Base-by-base conservation (phyloP, 2,329 filamentous ascomycete species). In the Diaporthe australafricana region DNA sequence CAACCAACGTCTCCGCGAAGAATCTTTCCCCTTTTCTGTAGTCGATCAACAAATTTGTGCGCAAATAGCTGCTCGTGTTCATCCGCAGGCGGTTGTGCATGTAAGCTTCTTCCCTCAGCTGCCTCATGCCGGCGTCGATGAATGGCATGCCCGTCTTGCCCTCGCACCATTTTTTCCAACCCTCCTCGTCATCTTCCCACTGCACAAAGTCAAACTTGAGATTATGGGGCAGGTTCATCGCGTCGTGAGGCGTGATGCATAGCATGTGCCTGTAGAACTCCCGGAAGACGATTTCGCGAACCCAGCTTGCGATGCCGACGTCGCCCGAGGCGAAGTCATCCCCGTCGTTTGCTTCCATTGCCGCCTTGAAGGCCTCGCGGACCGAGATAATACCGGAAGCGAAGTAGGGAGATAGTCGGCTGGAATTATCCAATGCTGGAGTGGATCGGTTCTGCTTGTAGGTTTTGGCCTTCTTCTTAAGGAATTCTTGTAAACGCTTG, bases 141-240 rank as follows among this genome's bases (percentile, higher is more conserved):
- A 93, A 89, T 0, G 91, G 91, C 75, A 87, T 90, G 0, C 91
- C 91, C 0, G 91, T 93, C 63, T 79, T 82, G 1, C 91, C 91
- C 67, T 87, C 80, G 60, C 84, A 86, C 91, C 92, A 94, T 20
- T 86, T 86, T 25, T 83, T 73, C 81, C 93, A 93, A 2, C 86
- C 83, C 9, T 85, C 83, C 11, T 82, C 75, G 77, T 91, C 83
- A 77, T 91, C 90, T 75, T 92, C 89, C 92, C 92, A 94, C 70
- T 87, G 79, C 48, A 94, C 88, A 69, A 91, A 88, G 48, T 89
- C 89, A 79, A 91, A 92, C 77, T 92, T 90, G 72, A 89, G 90
- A 76, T 94, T 93, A 84, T 93, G 93, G 1, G 91, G 90, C 76
- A 93, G 93, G 80, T 90, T 90, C 92, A 94, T 93, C 78, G 90